phyloP scores from a whole-genome alignment of 2,329 filamentous ascomycete genomes.

The Albifimbria verrucaria region DNA sequence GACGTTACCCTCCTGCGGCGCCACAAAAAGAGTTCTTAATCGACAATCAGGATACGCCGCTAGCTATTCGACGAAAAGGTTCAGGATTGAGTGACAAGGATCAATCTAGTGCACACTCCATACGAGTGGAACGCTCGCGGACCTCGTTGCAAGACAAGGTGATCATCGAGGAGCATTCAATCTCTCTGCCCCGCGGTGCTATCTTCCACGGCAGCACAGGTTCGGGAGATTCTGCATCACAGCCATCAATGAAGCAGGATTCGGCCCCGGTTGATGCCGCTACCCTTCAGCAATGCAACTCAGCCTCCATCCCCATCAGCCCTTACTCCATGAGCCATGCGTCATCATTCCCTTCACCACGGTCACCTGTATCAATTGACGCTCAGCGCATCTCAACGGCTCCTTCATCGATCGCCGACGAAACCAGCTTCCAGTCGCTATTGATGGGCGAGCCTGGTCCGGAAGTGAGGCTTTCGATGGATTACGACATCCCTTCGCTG shows the following conservation, averaged over 20 bases:
- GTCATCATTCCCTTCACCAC: constrained; percentile 68
- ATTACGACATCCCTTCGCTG: constrained; percentile 66
- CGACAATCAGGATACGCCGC: constrained; percentile 16
- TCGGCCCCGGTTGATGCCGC: constrained; percentile 42
- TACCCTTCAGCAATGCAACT: constrained; percentile 19
- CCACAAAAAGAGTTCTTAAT: constrained; percentile 16
- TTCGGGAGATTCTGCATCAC: constrained; percentile 10
- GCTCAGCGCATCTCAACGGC: constrained; percentile 71
- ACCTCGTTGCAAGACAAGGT: constrained; percentile 50
- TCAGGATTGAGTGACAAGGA: constrained; percentile 42
- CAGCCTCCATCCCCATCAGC: constrained; percentile 51
- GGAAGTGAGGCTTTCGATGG: constrained; percentile 67
- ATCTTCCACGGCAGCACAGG: constrained; percentile 12
- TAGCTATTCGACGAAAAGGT: constrained; percentile 37
- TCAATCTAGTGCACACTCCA: constrained; percentile 17
- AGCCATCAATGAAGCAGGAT: constrained; percentile 28
- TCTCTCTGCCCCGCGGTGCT: constrained; percentile 36
- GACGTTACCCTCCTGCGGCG: constrained; percentile 32
- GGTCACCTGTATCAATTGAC: constrained; percentile 67
- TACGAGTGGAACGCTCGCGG: constrained; percentile 47
- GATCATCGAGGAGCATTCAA: constrained; percentile 44
- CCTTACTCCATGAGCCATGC: constrained; percentile 63
- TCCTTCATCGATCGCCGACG: constrained; percentile 70
- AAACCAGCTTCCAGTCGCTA: constrained; percentile 66
- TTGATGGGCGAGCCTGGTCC: constrained; percentile 72